A percentile compares a stretch with the other conserved stretches of the same genome.
Conservation (phyloP, 805 yeast genomes). For the Komagataella pseudopastoris region DNA sequence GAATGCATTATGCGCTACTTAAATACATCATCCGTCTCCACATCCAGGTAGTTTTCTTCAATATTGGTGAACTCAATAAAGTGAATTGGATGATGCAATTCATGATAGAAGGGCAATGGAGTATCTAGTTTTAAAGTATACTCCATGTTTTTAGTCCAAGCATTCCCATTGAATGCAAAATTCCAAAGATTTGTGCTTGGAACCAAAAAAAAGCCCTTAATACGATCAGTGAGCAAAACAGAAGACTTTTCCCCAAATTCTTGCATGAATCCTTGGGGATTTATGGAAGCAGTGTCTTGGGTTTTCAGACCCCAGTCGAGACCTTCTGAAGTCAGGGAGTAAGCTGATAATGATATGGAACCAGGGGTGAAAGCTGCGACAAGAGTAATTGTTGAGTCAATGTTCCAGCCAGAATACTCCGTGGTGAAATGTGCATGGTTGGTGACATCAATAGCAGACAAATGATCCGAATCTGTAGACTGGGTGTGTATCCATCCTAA, state of each 20-base stretch:
- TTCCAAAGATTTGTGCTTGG: constrained; percentile 88
- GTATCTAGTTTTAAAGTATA: constrained; percentile 60
- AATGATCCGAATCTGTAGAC: constrained; percentile 43
- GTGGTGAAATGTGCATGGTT: constrained; percentile 33
- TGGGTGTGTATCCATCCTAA: constrained; percentile 95
- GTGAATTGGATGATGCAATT: constrained; percentile 79
- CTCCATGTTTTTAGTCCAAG: constrained; percentile 52
- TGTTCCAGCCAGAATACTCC: constrained; percentile 22
- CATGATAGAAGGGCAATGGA: constrained; percentile 77
- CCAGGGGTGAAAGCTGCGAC: constrained; percentile 73
- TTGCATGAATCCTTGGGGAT: constrained; percentile 56
- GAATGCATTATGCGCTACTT: constrained; percentile 17
- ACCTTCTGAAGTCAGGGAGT: constrained; percentile 49
- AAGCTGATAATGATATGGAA: constrained; percentile 64
- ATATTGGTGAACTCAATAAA: constrained; percentile 62
- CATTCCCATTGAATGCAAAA: constrained; percentile 75
- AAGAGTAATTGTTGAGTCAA: constrained; percentile 34
- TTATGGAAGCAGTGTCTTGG: constrained; percentile 34
- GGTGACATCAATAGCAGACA: constrained; percentile 62
- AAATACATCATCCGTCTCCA: constrained; percentile 55
- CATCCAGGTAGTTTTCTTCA: constrained; percentile 41
- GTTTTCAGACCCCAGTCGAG: constrained; percentile 65
- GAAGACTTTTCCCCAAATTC: constrained; percentile 51
- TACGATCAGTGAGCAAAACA: constrained; percentile 56
- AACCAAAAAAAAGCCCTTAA: constrained; percentile 73